Evolutionary conservation across 208 protist species (phyloP).

Genomic region (Trichomonas tenax): DNA sequence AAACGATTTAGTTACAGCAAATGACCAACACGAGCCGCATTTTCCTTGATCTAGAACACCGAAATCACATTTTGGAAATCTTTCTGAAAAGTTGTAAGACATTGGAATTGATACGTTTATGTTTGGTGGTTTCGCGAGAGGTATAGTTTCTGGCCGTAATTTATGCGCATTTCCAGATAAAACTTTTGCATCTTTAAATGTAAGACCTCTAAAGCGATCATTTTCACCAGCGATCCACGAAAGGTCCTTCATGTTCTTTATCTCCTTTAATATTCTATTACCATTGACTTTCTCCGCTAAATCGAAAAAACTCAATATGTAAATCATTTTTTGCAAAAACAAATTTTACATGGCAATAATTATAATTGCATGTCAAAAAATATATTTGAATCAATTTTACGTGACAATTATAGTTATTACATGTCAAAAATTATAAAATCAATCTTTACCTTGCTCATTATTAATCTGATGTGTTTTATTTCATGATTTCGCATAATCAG

Average conservation of each 20-base stretch:
- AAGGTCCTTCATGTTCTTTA: background rate
- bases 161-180: conserved; percentile 1
- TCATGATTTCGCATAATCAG: too few species aligned
- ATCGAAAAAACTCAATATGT: background rate
- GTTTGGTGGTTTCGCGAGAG: background rate
- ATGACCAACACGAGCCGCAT: conserved; percentile 40
- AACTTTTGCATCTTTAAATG: conserved; percentile 4
- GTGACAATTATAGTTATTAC: too few species aligned
- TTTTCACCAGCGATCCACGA: conserved; percentile 20
- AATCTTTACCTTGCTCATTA: too few species aligned
- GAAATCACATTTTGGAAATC: conserved; percentile 28
- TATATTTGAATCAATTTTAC: too few species aligned
- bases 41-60: conserved; percentile 32
- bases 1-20: conserved; percentile 29
- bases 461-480: too few species aligned
- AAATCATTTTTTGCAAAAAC: too few species aligned
- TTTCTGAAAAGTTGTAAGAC: conserved; percentile 27
- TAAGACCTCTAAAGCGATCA: conserved; percentile 6
- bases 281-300: background rate
- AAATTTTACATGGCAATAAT: too few species aligned
- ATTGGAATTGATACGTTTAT: background rate
- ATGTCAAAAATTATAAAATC: too few species aligned
- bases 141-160: background rate
- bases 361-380: too few species aligned
- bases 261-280: background rate